Evolutionary conservation across 108 stramenopile genomes (phyloP).

Genomic region (Fistulifera pelliculosa): DNA sequence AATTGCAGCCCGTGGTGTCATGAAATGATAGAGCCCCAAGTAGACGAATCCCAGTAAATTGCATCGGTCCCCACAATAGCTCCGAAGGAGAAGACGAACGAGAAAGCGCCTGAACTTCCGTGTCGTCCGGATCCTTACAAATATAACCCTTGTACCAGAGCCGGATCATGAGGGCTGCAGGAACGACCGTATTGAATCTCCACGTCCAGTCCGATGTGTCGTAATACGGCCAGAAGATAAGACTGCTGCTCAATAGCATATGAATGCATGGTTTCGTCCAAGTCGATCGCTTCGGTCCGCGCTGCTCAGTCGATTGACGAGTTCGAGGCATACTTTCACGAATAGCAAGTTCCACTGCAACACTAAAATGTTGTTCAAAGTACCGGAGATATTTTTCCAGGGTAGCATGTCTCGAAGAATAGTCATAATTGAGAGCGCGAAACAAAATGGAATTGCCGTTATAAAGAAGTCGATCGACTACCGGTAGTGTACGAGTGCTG

Average conservation of each 20-base stretch:
- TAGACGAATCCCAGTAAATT: slow-evolving; percentile 38
- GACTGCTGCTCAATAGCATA: slow-evolving; percentile 27
- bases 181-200: slow-evolving; percentile 56
- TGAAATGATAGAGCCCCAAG: slow-evolving; percentile 48
- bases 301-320: slow-evolving; percentile 17
- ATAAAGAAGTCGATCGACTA: too few relatives aligned
- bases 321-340: slow-evolving; percentile 30
- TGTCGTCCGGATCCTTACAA: slow-evolving; percentile 21
- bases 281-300: not conserved
- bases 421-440: slow-evolving; percentile 2
- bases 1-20: slow-evolving; percentile 34
- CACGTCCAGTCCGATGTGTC: slow-evolving; percentile 46
- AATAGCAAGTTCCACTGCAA: slow-evolving; percentile 36
- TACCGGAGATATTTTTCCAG: slow-evolving; percentile 18
- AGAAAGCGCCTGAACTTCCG: slow-evolving; percentile 54
- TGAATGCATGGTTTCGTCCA: slow-evolving; percentile 43
- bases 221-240: slow-evolving; percentile 65
- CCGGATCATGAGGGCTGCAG: slow-evolving; percentile 35
- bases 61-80: slow-evolving; percentile 63
- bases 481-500: too few relatives aligned
- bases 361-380: slow-evolving; percentile 30
- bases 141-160: slow-evolving; percentile 49
- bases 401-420: not conserved
- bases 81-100: slow-evolving; percentile 55
- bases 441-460: too few relatives aligned